Conservation (phyloP, 2,329 filamentous ascomycete species). For the Sclerotinia nivalis region DNA sequence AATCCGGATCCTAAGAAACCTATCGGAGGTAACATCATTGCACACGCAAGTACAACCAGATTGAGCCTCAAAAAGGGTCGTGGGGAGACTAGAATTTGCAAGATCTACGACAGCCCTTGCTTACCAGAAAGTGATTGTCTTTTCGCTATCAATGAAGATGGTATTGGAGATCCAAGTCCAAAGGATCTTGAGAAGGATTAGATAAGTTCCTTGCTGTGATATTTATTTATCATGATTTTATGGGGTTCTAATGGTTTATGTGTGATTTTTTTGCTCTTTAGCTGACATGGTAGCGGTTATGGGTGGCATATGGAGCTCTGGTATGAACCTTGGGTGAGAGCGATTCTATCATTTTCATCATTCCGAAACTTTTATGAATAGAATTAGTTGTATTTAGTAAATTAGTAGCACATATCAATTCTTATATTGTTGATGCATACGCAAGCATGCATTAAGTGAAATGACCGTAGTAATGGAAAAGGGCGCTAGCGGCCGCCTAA, state of each 20-base stretch:
- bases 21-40: conserved; percentile 98
- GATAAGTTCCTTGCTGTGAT: not conserved
- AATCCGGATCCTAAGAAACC: conserved; percentile 99
- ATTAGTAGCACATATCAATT: not conserved
- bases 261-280: conserved; percentile 13
- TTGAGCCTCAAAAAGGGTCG: conserved; percentile 94
- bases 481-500: conserved; percentile 27
- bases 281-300: conserved; percentile 25
- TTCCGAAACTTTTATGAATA: conserved; percentile 1
- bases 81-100: conserved; percentile 93
- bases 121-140: conserved; percentile 93
- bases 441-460: not conserved
- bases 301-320: conserved; percentile 20
- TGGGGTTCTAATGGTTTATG: conserved; percentile 1
- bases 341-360: conserved; percentile 13
- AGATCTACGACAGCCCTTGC: conserved; percentile 98
- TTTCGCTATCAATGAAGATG: conserved; percentile 96
- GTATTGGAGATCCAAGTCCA: conserved; percentile 91
- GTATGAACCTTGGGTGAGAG: not conserved
- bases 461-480: conserved; percentile 13
- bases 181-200: conserved; percentile 89
- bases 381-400: conserved; percentile 10
- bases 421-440: not conserved
- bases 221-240: conserved; percentile 5
- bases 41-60: conserved; percentile 92